Percentiles rank a stretch among this genome's conserved stretches.
These are phyloP conservation scores for Saccharomyces pastorianus DNA, from an alignment of 1,139 yeast species.

Conservation along the genomic window DNA sequence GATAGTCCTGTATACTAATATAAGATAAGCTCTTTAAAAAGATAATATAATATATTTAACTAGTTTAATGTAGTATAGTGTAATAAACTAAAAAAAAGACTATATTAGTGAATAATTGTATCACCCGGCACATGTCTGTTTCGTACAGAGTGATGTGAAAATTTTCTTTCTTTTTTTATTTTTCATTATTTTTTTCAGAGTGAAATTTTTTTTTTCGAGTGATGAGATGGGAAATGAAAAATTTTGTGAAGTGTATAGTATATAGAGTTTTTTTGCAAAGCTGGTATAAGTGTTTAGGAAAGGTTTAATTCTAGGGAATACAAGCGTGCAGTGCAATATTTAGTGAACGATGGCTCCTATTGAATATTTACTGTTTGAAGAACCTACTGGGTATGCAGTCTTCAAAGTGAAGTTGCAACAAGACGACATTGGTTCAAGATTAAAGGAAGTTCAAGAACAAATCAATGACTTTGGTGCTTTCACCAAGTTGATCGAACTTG, in stretches of 20 bases:
- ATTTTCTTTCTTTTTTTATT: constrained; percentile 5
- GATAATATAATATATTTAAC: background rate
- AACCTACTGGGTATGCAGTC: constrained; percentile 96
- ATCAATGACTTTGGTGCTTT: constrained; percentile 79
- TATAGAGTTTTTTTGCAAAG: background rate
- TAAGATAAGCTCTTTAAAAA: background rate
- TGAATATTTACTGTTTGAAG: constrained; percentile 93
- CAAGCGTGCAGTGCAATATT: background rate
- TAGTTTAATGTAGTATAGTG: background rate
- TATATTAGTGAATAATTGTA: background rate
- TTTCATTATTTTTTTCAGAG: background rate
- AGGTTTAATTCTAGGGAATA: background rate
- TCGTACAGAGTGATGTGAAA: constrained; percentile 1
- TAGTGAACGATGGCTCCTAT: constrained; percentile 43
- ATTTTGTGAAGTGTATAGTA: background rate
- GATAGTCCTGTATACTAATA: constrained; percentile 5
- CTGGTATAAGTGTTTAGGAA: background rate
- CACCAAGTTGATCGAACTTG: constrained; percentile 87
- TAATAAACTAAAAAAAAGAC: no score
- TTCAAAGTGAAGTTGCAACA: constrained; percentile 91
- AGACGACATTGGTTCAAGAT: constrained; percentile 85
- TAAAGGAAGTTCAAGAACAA: constrained; percentile 91
- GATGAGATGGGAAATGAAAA: constrained; percentile 12
- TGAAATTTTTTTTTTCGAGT: constrained; percentile 11
- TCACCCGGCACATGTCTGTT: background rate